Evolutionary conservation across 495 filamentous ascomycete species (phyloP), one percentile per base, ranked within the genome.

Genomic region (Astrothelium macrocarpum): DNA sequence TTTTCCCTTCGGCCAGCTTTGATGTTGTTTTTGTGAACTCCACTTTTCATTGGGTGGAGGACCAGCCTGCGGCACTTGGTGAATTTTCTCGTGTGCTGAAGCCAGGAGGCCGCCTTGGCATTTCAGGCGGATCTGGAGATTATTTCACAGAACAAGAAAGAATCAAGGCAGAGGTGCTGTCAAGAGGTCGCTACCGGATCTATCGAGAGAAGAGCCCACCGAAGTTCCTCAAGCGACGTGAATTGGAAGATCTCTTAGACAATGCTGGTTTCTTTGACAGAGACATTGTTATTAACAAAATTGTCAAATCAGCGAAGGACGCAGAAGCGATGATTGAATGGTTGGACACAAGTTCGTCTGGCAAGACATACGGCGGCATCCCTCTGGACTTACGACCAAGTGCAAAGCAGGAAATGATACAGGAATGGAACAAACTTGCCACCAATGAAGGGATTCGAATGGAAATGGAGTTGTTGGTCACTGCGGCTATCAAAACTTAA

Each of bases 331-430:
- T 61, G 59, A 61, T 61, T 28, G 36, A 61, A 20, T 61, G 59
- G 59, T 26, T 61, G 26, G 59, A 61, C 26, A 61, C 59, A 34
- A 61, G 59, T 42, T 61, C 59, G 23, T 61, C 59, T 20, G 59
- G 59, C 18, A 61, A 61, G 20, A 61, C 59, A 20, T 61, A 61
- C 29, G 59, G 59, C 29, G 32, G 59, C 32, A 61, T 43, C 16
- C 59, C 59, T 25, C 34, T 61, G 31, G 59, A 61, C 16, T 43
- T 61, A 25, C 59, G 59, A 10, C 59, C 59, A 61, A 14, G 18
- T 20, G 59, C 59, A 25, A 61, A 32, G 2, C 29, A 34, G 3
- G 59, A 61, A 26, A 61, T 61, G 59, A 61, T 49, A 26, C 14
- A 34, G 34, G 59, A 61, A 43, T 61, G 59, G 59, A 25, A 43